Conservation (phyloP, 2,329 filamentous ascomycete species). For the Beauveria sp. region DNA sequence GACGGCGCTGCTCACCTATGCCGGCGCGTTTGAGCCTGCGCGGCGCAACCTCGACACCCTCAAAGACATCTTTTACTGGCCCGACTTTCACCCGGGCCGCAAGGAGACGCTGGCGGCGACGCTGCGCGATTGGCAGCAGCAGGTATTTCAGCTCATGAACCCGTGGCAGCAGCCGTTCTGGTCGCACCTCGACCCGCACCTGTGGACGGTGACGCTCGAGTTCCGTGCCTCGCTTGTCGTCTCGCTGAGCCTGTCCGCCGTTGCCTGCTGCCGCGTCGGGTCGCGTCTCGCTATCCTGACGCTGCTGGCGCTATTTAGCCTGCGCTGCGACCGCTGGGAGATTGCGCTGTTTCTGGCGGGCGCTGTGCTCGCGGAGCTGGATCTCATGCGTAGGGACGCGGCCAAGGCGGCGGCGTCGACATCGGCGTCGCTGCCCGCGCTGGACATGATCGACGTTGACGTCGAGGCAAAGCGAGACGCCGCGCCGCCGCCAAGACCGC, state of each 20-base stretch:
- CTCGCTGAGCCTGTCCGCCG: neutral
- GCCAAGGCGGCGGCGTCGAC: neutral
- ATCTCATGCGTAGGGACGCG: neutral
- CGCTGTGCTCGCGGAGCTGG: neutral
- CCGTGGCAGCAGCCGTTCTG: neutral
- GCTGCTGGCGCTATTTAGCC: neutral
- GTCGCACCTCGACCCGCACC: slow-evolving; percentile 6
- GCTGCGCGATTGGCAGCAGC: neutral
- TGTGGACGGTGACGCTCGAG: slow-evolving; percentile 10
- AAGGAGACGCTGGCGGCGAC: neutral
- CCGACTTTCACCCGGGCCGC: slow-evolving; percentile 4
- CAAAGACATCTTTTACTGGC: neutral
- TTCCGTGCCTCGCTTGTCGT: slow-evolving; percentile 7
- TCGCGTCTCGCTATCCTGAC: neutral
- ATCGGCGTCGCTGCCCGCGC: neutral
- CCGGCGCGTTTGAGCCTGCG: neutral
- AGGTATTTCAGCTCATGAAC: neutral
- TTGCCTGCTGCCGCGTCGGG: neutral
- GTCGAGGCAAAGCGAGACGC: neutral
- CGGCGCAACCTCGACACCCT: neutral
- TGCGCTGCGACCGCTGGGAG: slow-evolving; percentile 7
- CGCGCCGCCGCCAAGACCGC: neutral
- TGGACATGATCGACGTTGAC: neutral
- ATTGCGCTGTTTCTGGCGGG: slow-evolving; percentile 2
- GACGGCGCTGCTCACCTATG: neutral